Evolutionary conservation across 1,284 basidiomycete species (phyloP).

Genomic region (Malassezia sp.): DNA sequence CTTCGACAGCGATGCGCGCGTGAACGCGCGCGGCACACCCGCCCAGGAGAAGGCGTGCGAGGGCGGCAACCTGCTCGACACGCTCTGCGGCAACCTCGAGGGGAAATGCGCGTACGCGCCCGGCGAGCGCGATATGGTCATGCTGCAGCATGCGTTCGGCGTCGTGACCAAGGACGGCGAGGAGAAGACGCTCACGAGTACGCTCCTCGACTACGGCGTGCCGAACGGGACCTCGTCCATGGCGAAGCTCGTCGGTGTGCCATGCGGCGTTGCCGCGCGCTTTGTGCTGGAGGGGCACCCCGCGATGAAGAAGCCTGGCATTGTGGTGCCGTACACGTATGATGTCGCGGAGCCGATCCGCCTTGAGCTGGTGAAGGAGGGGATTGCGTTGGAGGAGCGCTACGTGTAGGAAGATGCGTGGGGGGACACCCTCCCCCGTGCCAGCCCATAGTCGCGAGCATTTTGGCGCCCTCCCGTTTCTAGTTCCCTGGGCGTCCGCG

Average conservation of each 20-base stretch:
- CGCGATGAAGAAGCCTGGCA: constrained; percentile 53
- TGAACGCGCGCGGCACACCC: constrained; percentile 41
- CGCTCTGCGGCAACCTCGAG: constrained; percentile 83
- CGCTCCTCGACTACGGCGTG: constrained; percentile 80
- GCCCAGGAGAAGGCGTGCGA: constrained; percentile 55
- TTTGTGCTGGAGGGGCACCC: constrained; percentile 58
- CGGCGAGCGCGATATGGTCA: constrained; percentile 87
- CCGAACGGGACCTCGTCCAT: constrained; percentile 75
- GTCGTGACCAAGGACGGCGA: constrained; percentile 48
- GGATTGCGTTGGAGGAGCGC: constrained; percentile 41
- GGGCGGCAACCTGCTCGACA: constrained; percentile 78
- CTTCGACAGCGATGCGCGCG: constrained; percentile 56
- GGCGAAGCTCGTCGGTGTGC: constrained; percentile 83
- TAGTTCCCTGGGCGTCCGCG: too few relatives aligned
- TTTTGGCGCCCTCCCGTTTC: too few relatives aligned
- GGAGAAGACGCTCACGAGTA: constrained; percentile 77
- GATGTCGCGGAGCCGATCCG: constrained; percentile 50
- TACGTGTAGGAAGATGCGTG: constrained; percentile 23
- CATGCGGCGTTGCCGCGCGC: constrained; percentile 75
- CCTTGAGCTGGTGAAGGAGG: constrained; percentile 42
- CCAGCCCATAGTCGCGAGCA: background rate
- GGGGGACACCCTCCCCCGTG: too few relatives aligned
- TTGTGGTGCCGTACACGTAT: constrained; percentile 79
- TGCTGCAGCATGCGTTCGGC: constrained; percentile 77
- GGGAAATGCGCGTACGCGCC: constrained; percentile 78